phyloP scores from a whole-genome alignment of 306 rosid genomes.

The Cucumis hystrix region DNA sequence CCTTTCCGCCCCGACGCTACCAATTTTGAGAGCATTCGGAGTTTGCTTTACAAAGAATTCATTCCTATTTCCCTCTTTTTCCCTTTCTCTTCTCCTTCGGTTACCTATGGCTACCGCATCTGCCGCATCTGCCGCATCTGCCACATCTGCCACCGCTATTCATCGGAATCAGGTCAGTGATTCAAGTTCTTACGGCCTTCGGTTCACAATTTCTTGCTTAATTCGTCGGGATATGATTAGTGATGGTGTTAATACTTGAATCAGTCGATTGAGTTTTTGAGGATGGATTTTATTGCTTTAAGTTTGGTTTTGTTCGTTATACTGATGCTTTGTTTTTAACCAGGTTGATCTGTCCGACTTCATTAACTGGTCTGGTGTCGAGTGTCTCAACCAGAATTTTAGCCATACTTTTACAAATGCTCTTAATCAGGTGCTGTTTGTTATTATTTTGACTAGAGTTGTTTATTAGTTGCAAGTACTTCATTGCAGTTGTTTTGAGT shows the following conservation, averaged over 20 bases:
- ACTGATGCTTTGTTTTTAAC: constrained; percentile 6
- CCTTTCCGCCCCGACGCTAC: background rate
- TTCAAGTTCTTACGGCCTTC: constrained; percentile 10
- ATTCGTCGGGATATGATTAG: background rate
- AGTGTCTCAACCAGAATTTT: constrained; percentile 86
- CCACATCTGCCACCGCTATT: constrained; percentile 66
- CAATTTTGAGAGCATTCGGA: background rate
- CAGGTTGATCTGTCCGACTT: constrained; percentile 94
- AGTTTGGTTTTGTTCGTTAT: background rate
- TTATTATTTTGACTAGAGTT: background rate
- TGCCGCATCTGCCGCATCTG: constrained; percentile 24
- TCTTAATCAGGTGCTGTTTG: constrained; percentile 47
- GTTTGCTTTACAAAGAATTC: background rate
- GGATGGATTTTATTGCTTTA: background rate
- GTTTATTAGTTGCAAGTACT: background rate
- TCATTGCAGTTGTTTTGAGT: background rate
- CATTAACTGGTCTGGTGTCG: constrained; percentile 82
- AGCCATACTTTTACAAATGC: constrained; percentile 60
- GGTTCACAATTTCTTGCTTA: background rate
- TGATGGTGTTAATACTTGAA: background rate
- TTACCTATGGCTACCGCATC: constrained; percentile 79
- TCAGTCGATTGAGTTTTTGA: background rate
- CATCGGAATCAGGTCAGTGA: constrained; percentile 64
- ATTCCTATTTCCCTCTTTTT: background rate
- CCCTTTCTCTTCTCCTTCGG: background rate